Evolutionary conservation across 2,329 filamentous ascomycete species (phyloP).

Genomic region (Fusarium camptoceras): DNA sequence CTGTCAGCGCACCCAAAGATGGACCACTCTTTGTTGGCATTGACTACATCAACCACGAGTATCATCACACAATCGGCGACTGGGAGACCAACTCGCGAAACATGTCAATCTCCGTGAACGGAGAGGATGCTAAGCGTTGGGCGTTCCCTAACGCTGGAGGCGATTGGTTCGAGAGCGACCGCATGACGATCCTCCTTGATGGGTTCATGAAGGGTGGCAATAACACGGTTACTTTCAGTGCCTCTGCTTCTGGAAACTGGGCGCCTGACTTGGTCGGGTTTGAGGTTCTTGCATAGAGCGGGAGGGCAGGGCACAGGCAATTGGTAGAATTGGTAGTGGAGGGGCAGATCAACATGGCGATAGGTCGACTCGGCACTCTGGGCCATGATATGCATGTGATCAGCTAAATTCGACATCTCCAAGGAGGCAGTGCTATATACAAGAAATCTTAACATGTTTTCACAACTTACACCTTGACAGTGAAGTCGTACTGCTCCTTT

Average conservation of each 20-base stretch:
- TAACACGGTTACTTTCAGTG: slow-evolving; percentile 54
- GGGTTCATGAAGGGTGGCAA: slow-evolving; percentile 57
- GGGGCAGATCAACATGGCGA: not conserved
- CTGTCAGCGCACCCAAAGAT: slow-evolving; percentile 45
- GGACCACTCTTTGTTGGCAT: slow-evolving; percentile 58
- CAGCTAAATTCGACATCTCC: no score
- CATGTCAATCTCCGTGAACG: slow-evolving; percentile 62
- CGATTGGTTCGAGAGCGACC: slow-evolving; percentile 63
- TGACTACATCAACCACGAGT: slow-evolving; percentile 66
- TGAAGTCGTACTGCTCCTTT: slow-evolving; percentile 1
- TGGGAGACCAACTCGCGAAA: slow-evolving; percentile 62
- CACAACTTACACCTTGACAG: not conserved
- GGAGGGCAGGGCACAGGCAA: no score
- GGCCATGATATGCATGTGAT: not conserved
- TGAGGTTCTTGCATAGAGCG: slow-evolving; percentile 38
- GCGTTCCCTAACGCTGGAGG: slow-evolving; percentile 63
- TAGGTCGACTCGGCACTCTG: no score
- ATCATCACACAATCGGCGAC: slow-evolving; percentile 57
- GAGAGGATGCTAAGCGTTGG: slow-evolving; percentile 55
- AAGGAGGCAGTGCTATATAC: not conserved
- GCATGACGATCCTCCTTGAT: slow-evolving; percentile 57
- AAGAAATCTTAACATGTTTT: not conserved
- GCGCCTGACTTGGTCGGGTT: slow-evolving; percentile 60
- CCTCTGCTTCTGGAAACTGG: slow-evolving; percentile 42
- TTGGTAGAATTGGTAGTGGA: no score